Evolutionary conservation across 1,284 basidiomycete species (phyloP).

Genomic region (Inonotus hispidus): DNA sequence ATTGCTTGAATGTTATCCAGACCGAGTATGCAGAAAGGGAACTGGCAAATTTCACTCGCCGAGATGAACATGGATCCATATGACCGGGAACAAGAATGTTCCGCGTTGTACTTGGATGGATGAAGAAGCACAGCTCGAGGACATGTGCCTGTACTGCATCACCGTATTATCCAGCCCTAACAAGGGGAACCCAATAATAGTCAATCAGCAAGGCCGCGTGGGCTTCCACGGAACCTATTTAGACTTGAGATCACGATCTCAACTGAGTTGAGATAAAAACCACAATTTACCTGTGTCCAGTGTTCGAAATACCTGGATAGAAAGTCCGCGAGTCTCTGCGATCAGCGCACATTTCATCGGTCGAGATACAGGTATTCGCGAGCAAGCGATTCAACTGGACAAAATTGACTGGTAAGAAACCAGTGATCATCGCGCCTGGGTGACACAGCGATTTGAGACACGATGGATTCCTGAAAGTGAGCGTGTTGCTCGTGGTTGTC

Average conservation of each 20-base stretch:
- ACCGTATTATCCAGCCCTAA: neutral
- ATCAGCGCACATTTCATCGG: neutral
- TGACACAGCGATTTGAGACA: neutral
- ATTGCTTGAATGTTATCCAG: neutral
- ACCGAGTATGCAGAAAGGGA: neutral
- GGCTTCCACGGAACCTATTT: neutral
- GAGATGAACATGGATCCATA: neutral
- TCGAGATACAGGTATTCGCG: neutral
- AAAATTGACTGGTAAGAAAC: neutral
- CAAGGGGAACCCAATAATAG: neutral
- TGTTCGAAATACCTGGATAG: neutral
- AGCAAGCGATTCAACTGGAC: neutral
- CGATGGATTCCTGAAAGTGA: neutral
- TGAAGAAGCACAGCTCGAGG: neutral
- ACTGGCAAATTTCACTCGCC: neutral
- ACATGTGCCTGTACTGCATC: neutral
- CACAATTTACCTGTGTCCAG: neutral
- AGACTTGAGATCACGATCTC: neutral
- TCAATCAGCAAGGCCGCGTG: neutral
- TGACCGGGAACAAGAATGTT: constrained; percentile 13
- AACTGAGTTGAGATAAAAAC: neutral
- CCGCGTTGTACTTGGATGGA: constrained; percentile 1
- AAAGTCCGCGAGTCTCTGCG: neutral
- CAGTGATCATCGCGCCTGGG: neutral
- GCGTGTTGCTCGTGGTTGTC: constrained; percentile 4